These are phyloP conservation scores for Isatis tinctoria DNA, from an alignment of 345 rosid genomes.

Conservation along the genomic window DNA sequence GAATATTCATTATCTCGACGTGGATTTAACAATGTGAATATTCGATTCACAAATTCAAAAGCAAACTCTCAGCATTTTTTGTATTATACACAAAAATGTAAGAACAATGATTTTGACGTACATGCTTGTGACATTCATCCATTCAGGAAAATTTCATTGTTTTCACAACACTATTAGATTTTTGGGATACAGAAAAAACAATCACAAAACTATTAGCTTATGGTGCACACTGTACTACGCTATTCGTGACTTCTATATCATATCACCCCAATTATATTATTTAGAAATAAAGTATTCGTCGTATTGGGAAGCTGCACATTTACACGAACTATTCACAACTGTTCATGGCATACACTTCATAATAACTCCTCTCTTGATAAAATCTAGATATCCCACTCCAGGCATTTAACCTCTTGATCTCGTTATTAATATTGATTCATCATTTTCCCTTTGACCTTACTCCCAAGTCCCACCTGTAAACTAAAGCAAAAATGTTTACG, in stretches of 20 bases:
- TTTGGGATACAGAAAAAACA: conserved; percentile 2
- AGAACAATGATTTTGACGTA: conserved; percentile 28
- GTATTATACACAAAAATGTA: conserved; percentile 26
- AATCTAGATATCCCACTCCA: not conserved
- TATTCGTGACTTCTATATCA: conserved; percentile 12
- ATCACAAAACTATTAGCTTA: conserved; percentile 19
- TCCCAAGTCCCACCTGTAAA: no score
- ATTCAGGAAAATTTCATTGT: conserved; percentile 25
- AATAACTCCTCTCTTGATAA: conserved; percentile 8
- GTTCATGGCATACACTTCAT: conserved; percentile 9
- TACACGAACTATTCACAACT: conserved; percentile 17
- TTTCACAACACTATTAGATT: conserved; percentile 20
- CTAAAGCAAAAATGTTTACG: not conserved
- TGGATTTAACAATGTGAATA: conserved; percentile 28
- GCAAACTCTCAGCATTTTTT: conserved; percentile 7
- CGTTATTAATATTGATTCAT: not conserved
- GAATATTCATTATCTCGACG: conserved; percentile 17
- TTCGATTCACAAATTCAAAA: conserved; percentile 15
- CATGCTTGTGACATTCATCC: conserved; percentile 31
- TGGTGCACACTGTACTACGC: conserved; percentile 13
- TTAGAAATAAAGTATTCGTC: not conserved
- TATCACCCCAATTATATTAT: not conserved
- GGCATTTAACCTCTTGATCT: conserved; percentile 3
- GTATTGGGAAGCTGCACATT: conserved; percentile 28
- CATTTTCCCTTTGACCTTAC: not conserved